Conservation (phyloP, 2,329 filamentous ascomycete species). For the Stagonosporopsis chrysanthemi region DNA sequence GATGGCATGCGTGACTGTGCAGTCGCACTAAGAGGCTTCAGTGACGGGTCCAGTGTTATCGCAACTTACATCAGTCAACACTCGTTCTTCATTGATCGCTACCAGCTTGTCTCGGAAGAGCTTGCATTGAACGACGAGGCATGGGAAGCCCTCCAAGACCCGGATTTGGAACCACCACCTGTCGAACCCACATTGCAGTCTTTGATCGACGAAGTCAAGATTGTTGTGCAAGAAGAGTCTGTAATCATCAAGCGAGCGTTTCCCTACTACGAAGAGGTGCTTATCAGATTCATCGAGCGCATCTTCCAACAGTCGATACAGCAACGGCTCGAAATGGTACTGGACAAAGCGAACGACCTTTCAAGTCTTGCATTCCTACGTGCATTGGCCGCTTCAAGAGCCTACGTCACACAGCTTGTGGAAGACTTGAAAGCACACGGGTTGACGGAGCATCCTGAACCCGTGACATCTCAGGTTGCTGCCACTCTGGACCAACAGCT, state of each 20-base stretch:
- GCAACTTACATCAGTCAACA: conserved; percentile 98
- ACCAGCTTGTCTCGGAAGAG: conserved; percentile 89
- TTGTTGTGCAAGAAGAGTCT: conserved; percentile 96
- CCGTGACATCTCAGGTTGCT: conserved; percentile 84
- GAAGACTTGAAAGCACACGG: conserved; percentile 95
- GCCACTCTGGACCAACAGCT: conserved; percentile 72
- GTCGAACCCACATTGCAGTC: conserved; percentile 93
- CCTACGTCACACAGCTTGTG: conserved; percentile 84
- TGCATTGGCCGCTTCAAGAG: conserved; percentile 87
- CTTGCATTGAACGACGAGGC: conserved; percentile 73
- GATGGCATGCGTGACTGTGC: conserved; percentile 98
- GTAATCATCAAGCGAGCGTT: conserved; percentile 97
- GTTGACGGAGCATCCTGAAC: conserved; percentile 92
- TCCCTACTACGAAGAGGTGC: conserved; percentile 92
- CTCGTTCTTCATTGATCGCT: conserved; percentile 97
- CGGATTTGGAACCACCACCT: conserved; percentile 87
- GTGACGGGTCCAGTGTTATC: conserved; percentile 92
- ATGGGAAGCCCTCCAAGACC: conserved; percentile 93
- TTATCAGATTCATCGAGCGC: conserved; percentile 91
- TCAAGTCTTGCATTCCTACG: conserved; percentile 92
- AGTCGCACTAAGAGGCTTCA: conserved; percentile 93
- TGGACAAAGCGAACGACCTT: conserved; percentile 91
- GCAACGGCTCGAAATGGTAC: conserved; percentile 90
- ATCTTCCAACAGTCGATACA: conserved; percentile 99
- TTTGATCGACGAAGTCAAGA: conserved; percentile 89